A percentile compares a stretch with the other conserved stretches of the same genome.
Evolutionary conservation across 768 basidiomycete species (phyloP).

Genomic region (Rhizopogon vinicolor): DNA sequence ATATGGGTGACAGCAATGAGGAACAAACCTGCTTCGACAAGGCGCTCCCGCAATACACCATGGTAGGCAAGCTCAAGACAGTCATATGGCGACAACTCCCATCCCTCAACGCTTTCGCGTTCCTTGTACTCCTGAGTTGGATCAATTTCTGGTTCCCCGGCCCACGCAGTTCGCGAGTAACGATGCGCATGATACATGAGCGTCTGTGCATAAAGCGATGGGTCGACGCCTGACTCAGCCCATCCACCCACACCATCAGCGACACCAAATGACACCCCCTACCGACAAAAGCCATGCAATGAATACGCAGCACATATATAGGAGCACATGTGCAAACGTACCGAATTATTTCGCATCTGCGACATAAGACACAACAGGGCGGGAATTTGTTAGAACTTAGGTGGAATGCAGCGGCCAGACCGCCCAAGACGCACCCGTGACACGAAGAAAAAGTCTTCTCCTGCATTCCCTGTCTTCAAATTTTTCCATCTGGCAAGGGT

Average conservation of each 20-base stretch:
- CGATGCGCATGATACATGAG: conserved; percentile 84
- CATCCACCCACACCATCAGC: conserved; percentile 96
- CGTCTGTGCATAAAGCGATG: conserved; percentile 85
- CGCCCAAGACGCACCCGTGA: conserved; percentile 52
- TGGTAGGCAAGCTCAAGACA: conserved; percentile 71
- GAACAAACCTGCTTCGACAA: conserved; percentile 44
- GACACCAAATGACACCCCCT: conserved; percentile 80
- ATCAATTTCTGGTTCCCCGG: conserved; percentile 80
- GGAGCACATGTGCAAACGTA: conserved; percentile 36
- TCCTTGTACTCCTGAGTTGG: conserved; percentile 71
- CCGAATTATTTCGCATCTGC: conserved; percentile 77
- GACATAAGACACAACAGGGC: not conserved
- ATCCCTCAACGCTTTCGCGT: conserved; percentile 59
- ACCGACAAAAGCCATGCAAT: conserved; percentile 12
- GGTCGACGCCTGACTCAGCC: conserved; percentile 79
- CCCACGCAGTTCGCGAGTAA: conserved; percentile 70
- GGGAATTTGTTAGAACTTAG: not conserved
- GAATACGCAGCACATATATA: conserved; percentile 9
- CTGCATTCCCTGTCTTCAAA: conserved; percentile 35
- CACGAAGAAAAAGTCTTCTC: conserved; percentile 64
- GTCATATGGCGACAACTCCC: conserved; percentile 63
- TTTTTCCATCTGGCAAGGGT: conserved; percentile 46
- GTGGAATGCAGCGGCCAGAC: not conserved
- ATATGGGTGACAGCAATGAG: conserved; percentile 12
- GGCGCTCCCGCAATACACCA: conserved; percentile 63